phyloP scores from a whole-genome alignment of 2,329 filamentous ascomycete species.

The Tolypocladium pustulatum region DNA sequence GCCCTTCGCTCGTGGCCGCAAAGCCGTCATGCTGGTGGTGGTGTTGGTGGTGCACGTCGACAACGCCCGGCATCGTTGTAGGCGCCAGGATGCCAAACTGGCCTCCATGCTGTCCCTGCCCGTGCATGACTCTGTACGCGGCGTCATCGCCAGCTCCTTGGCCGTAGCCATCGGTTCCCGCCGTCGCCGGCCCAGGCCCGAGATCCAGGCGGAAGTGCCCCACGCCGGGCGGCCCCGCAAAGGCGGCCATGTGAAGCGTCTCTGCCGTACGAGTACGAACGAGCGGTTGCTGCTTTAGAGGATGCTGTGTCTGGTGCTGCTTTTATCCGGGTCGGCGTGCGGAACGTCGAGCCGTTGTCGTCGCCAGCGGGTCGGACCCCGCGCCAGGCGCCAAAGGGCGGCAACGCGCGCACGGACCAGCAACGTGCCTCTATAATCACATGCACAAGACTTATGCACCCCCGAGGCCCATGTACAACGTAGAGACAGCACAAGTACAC shows the following conservation, averaged over 20 bases:
- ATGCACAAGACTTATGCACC: background rate
- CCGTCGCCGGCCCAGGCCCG: background rate
- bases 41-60: background rate
- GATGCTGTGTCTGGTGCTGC: conserved; percentile 1
- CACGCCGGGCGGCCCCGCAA: conserved; percentile 3
- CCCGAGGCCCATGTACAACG: no score
- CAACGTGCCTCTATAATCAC: background rate
- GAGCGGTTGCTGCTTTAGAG: background rate
- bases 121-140: background rate
- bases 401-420: conserved; percentile 1
- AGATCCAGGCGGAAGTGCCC: conserved; percentile 5
- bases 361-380: no score
- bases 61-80: conserved; percentile 11
- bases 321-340: background rate
- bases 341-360: background rate
- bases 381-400: background rate
- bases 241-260: background rate
- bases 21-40: background rate
- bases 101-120: conserved; percentile 8
- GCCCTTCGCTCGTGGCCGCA: background rate
- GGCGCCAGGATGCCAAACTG: conserved; percentile 37
- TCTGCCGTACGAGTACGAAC: no score
- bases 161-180: background rate
- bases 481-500: no score
- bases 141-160: background rate